These are phyloP conservation scores for Trypanosoma caninum DNA, from an alignment of 208 protist species.

Conservation along the genomic window DNA sequence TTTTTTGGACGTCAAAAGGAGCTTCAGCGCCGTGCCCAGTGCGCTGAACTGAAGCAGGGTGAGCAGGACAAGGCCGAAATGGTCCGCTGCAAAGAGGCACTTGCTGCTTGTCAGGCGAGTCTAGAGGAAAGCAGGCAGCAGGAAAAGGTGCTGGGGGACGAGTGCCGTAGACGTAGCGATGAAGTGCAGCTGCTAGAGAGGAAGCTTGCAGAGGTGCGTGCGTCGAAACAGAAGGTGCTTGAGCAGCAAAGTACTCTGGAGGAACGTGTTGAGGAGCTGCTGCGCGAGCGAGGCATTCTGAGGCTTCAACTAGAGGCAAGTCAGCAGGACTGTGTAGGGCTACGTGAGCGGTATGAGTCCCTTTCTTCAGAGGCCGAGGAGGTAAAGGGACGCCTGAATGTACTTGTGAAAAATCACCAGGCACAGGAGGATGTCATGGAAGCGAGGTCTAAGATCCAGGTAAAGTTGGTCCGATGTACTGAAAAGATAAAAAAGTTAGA, in stretches of 20 bases:
- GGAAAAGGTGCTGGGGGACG: background rate
- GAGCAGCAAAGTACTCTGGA: slow-evolving; percentile 1
- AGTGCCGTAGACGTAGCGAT: slow-evolving; percentile 10
- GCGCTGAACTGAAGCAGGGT: background rate
- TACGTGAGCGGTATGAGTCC: slow-evolving; percentile 20
- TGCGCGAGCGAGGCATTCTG: slow-evolving; percentile 17
- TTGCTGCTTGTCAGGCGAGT: slow-evolving; percentile 24
- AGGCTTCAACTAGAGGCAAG: slow-evolving; percentile 18
- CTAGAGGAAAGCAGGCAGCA: slow-evolving; percentile 19
- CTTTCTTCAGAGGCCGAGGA: slow-evolving; percentile 13
- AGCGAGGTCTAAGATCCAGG: slow-evolving; percentile 9
- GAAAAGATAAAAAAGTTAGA: slow-evolving; percentile 22
- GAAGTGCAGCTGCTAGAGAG: slow-evolving; percentile 16
- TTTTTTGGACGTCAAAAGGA: slow-evolving; percentile 6
- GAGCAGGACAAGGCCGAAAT: slow-evolving; percentile 9
- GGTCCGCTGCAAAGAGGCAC: slow-evolving; percentile 20
- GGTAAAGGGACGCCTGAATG: slow-evolving; percentile 10
- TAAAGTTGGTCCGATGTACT: slow-evolving; percentile 4
- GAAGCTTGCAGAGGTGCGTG: slow-evolving; percentile 9
- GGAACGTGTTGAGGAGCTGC: slow-evolving; percentile 9
- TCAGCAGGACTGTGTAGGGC: slow-evolving; percentile 23
- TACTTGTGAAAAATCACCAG: slow-evolving; percentile 11
- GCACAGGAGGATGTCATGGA: slow-evolving; percentile 4
- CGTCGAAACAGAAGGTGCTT: background rate
- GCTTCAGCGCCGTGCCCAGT: background rate